Conservation (phyloP, 2,329 filamentous ascomycete genomes). For the Monilinia polystroma region DNA sequence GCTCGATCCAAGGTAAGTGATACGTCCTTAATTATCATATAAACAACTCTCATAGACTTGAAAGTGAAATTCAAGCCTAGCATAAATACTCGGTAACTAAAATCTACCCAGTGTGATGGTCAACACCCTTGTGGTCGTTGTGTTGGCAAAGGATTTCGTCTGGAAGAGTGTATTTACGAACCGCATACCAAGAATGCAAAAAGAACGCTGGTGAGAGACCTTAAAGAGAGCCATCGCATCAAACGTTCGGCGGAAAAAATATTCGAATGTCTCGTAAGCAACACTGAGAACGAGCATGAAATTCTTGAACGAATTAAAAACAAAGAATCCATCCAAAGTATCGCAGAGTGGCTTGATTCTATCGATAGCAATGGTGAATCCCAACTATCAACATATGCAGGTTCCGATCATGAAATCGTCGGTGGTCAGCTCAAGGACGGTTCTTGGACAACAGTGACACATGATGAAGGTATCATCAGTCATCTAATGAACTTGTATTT, state of each 20-base stretch:
- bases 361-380: conserved; percentile 32
- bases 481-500: conserved; percentile 42
- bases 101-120: conserved; percentile 39
- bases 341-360: conserved; percentile 36
- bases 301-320: conserved; percentile 38
- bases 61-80: not conserved
- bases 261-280: conserved; percentile 35
- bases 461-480: conserved; percentile 33
- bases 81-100: conserved; percentile 1
- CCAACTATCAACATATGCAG: conserved; percentile 29
- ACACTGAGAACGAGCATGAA: conserved; percentile 36
- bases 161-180: conserved; percentile 38
- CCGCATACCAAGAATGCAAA: conserved; percentile 42
- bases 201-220: conserved; percentile 39
- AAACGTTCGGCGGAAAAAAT: conserved; percentile 4
- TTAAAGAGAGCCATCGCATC: conserved; percentile 15
- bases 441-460: conserved; percentile 38
- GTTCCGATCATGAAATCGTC: conserved; percentile 36
- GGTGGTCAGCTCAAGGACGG: conserved; percentile 20
- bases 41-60: not conserved
- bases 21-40: not conserved
- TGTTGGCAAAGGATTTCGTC: conserved; percentile 31
- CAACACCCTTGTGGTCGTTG: conserved; percentile 40
- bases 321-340: conserved; percentile 36
- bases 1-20: conserved; percentile 37